Base-by-base conservation (phyloP, 805 yeast species). In the Zygosaccharomyces kombuchaensis region DNA sequence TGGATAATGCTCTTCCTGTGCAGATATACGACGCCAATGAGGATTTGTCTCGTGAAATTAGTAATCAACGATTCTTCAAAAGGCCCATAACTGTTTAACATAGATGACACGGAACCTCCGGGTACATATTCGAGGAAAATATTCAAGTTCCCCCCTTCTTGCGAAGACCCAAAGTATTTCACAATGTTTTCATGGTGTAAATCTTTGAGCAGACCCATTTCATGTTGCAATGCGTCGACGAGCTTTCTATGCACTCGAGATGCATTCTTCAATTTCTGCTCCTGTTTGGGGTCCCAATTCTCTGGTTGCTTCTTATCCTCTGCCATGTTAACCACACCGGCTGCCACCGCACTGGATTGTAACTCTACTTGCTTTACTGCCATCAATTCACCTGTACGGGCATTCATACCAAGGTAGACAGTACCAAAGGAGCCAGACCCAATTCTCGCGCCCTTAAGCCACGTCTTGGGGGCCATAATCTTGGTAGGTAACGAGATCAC, bases 371-470 rank as follows among this genome's bases (percentile, higher is more conserved):
- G 96, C 60, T 93, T 93, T 14, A 93, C 96, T 1, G 98, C 99
- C 96, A 91, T 87, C 42, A 93, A 72, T 61, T 89, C 98, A 35
- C 99, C 99, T 0, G 96, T 89, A 27, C 83, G 67, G 1, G 96
- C 85, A 61, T 90, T 87, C 81, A 93, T 81, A 0, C 97, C 99
- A 30, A 93, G 69, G 51, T 84, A 90, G 1, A 93, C 99, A 1
- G 87, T 82, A 26, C 98, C 99, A 71, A 89, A 93, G 49, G 95
- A 83, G 2, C 99, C 99, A 8, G 91, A 82, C 0, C 99, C 99
- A 53, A 93, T 88, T 38, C 89, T 72, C 0, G 96, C 87, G 38
- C 99, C 99, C 56, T 85, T 85, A 36, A 89, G 75, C 99, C 99
- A 93, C 35, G 86, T 79, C 31, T 80, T 75, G 3, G 95, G 93